These are phyloP conservation scores for Heterobasidion occidentale DNA, from an alignment of 1,284 basidiomycete species.

Conservation along the genomic window DNA sequence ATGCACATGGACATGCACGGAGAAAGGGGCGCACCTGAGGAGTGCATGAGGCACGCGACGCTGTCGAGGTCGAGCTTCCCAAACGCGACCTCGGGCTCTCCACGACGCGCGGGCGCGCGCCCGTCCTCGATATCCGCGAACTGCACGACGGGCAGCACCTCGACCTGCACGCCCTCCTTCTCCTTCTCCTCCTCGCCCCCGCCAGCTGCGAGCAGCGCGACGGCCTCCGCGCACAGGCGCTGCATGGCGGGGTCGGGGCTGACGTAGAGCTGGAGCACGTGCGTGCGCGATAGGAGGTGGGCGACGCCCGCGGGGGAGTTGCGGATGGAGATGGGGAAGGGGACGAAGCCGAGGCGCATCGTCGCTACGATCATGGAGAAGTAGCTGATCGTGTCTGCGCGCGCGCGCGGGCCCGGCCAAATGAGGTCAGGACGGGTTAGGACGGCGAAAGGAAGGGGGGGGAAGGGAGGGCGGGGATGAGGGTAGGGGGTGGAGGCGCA, in stretches of 20 bases:
- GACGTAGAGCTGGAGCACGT: slow-evolving; percentile 3
- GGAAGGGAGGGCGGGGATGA: no score
- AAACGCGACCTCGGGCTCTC: background rate
- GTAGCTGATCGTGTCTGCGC: slow-evolving; percentile 15
- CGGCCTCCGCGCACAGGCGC: background rate
- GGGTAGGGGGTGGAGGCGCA: no score
- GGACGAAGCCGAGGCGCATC: slow-evolving; percentile 12
- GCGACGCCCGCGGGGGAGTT: slow-evolving; percentile 1
- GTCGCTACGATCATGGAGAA: slow-evolving; percentile 12
- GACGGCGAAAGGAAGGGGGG: no score
- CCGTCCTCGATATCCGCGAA: slow-evolving; percentile 4
- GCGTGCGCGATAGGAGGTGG: background rate
- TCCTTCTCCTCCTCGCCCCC: no score
- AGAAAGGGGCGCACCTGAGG: background rate
- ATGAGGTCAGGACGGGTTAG: no score
- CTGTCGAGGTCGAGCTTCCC: background rate
- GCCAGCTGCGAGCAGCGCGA: background rate
- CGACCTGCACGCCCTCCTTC: background rate
- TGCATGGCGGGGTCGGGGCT: slow-evolving; percentile 3
- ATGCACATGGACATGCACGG: background rate
- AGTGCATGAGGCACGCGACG: background rate
- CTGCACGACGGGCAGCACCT: slow-evolving; percentile 11
- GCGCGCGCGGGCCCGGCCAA: no score
- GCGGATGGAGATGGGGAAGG: slow-evolving; percentile 1
- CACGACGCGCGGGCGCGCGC: no score